Evolutionary conservation across 225 moss, liverwort and hornwort species (phyloP).

Genomic region (Bryoerythrophyllum caledonicum): DNA sequence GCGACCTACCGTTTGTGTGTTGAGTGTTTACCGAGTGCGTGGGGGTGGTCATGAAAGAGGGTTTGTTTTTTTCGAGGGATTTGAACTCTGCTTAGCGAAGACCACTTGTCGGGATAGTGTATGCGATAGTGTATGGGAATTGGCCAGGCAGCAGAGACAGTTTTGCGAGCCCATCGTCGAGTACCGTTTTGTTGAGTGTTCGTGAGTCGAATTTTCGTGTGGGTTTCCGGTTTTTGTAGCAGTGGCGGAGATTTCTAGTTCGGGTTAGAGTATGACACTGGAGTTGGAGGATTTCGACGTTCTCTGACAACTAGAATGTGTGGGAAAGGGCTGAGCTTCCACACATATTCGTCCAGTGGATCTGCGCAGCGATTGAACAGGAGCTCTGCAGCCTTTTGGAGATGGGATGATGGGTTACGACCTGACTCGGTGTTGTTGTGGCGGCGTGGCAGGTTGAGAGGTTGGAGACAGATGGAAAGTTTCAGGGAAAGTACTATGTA

Average conservation of each 20-base stretch:
- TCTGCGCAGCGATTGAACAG: background rate
- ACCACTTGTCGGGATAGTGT: background rate
- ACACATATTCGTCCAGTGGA: background rate
- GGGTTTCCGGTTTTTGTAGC: background rate
- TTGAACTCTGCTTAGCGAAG: background rate
- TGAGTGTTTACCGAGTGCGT: slow-evolving; percentile 15
- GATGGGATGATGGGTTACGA: background rate
- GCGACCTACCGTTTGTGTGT: too few relatives aligned
- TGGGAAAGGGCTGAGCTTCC: background rate
- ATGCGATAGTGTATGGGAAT: slow-evolving; percentile 2
- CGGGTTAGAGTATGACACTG: background rate
- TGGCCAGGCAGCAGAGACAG: background rate
- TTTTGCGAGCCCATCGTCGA: background rate
- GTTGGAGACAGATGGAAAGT: slow-evolving; percentile 46
- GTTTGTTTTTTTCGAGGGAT: background rate
- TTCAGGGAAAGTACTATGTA: slow-evolving; percentile 50
- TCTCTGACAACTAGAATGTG: background rate
- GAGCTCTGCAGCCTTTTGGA: background rate
- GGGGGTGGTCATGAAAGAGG: too few relatives aligned
- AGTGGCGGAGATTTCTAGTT: background rate
- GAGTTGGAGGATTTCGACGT: background rate
- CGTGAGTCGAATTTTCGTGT: background rate
- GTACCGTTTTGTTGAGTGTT: background rate
- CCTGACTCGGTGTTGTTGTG: slow-evolving; percentile 16
- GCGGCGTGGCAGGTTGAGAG: slow-evolving; percentile 44